A percentile compares a stretch with the other conserved stretches of the same genome.
phyloP scores from a whole-genome alignment of 2,329 filamentous ascomycete genomes.

The Blastomyces emzantsi region DNA sequence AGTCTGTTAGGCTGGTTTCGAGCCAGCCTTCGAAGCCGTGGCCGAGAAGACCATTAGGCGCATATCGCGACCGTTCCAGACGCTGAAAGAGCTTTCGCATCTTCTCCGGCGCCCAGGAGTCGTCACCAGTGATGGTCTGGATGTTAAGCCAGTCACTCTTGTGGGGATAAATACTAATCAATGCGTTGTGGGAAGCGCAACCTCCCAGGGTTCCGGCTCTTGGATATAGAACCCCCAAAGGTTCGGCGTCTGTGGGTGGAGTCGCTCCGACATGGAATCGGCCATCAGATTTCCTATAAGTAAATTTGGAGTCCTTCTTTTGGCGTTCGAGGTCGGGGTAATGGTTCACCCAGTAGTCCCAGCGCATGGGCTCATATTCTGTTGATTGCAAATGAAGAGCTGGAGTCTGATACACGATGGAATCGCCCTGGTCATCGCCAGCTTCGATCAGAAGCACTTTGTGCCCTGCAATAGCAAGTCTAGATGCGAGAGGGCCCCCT shows the following conservation, averaged over 20 bases:
- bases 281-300: constrained; percentile 46
- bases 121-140: constrained; percentile 48
- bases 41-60: constrained; percentile 34
- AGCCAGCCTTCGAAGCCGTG: constrained; percentile 54
- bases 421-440: constrained; percentile 48
- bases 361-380: constrained; percentile 48
- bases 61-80: constrained; percentile 47
- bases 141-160: constrained; percentile 52
- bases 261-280: constrained; percentile 45
- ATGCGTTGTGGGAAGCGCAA: constrained; percentile 53
- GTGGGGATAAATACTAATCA: constrained; percentile 50
- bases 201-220: constrained; percentile 48
- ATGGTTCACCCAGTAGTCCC: constrained; percentile 58
- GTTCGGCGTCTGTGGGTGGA: constrained; percentile 42
- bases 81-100: constrained; percentile 49
- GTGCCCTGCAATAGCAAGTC: constrained; percentile 52
- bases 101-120: constrained; percentile 46
- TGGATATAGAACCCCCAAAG: constrained; percentile 49
- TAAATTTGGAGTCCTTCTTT: constrained; percentile 50
- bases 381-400: constrained; percentile 46
- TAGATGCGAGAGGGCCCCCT: constrained; percentile 50
- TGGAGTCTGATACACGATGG: constrained; percentile 46
- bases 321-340: constrained; percentile 48
- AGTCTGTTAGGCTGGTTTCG: constrained; percentile 41
- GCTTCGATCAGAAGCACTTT: constrained; percentile 54